Evolutionary conservation across 306 rosid genomes (phyloP).

Genomic region (Malus domestica): DNA sequence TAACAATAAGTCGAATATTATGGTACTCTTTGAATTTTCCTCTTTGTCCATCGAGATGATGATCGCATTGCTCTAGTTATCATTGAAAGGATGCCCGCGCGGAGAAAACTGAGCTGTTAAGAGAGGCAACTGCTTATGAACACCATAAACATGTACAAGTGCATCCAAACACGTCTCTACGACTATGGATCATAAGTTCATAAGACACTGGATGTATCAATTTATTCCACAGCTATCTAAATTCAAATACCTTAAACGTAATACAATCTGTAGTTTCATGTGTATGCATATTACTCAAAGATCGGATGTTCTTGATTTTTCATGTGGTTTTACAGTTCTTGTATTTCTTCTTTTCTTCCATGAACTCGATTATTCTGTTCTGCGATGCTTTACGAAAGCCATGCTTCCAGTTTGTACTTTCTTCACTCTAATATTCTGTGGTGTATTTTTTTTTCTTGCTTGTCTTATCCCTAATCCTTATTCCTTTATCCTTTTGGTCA

Average conservation of each 20-base stretch:
- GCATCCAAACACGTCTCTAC: not conserved
- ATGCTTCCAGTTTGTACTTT: conserved; percentile 1
- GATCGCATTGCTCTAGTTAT: not conserved
- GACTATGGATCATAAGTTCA: not conserved
- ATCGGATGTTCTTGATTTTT: not conserved
- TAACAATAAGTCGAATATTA: not conserved
- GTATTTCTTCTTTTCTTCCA: not conserved
- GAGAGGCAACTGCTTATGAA: not conserved
- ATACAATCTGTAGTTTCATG: not conserved
- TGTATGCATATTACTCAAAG: not conserved
- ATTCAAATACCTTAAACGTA: not conserved
- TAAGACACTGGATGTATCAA: not conserved
- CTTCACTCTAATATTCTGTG: not conserved
- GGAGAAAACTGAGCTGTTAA: not conserved
- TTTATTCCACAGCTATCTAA: not conserved
- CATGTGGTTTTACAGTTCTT: not conserved
- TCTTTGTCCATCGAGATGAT: not conserved
- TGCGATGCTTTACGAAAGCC: not conserved
- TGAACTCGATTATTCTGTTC: not conserved
- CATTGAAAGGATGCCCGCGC: not conserved
- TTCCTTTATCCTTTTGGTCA: not conserved
- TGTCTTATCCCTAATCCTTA: not conserved
- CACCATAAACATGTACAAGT: not conserved
- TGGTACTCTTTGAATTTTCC: not conserved
- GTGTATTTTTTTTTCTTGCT: not conserved